These are phyloP conservation scores for Pholiota molesta DNA, from an alignment of 768 basidiomycete genomes.

Conservation along the genomic window DNA sequence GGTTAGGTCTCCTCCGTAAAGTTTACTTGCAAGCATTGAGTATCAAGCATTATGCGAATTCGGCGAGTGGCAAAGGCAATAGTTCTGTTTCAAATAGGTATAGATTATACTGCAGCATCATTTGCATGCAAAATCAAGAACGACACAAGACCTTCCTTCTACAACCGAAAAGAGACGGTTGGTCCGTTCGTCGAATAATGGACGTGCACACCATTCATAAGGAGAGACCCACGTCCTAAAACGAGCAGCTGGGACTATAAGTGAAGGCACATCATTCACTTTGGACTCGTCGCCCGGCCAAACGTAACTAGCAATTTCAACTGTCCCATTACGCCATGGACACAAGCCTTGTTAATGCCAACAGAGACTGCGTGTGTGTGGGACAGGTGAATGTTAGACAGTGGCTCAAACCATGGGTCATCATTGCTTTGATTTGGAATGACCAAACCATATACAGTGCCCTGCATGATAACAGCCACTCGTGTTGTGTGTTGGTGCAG, in stretches of 20 bases:
- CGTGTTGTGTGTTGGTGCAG: neutral
- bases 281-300: neutral
- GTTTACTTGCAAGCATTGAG: too few relatives aligned
- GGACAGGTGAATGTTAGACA: neutral
- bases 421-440: neutral
- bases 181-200: neutral
- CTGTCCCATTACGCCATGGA: neutral
- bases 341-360: neutral
- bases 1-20: too few relatives aligned
- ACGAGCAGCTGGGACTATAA: neutral
- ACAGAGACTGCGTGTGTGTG: neutral
- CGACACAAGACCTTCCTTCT: too few relatives aligned
- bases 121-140: too few relatives aligned
- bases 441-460: neutral
- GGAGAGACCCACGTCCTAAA: neutral
- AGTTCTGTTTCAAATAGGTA: too few relatives aligned
- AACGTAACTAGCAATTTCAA: neutral
- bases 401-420: too few relatives aligned
- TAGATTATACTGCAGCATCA: too few relatives aligned
- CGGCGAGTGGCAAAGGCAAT: too few relatives aligned
- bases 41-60: too few relatives aligned
- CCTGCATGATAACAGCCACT: neutral
- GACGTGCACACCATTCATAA: neutral
- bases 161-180: neutral
- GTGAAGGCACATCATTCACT: neutral